Evolutionary conservation across 208 protist genomes (phyloP), one percentile per base, ranked within the genome.

Genomic region (Crithidia bombi): DNA sequence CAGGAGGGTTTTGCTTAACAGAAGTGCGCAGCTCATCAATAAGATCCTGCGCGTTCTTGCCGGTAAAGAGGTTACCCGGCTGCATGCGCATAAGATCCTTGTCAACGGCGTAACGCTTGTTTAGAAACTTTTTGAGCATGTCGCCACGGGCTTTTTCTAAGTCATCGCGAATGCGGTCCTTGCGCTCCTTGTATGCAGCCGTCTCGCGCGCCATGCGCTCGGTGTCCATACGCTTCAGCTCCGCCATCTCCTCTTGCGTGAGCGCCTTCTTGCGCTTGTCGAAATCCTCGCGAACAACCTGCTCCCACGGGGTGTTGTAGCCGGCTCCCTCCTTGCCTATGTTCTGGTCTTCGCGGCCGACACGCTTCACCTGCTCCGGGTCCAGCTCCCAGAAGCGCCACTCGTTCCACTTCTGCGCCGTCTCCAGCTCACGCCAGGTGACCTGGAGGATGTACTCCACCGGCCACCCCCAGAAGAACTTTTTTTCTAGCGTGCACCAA

Each of bases 21-120:
- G 86, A 82, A 7, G 83, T 69, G 39, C 85, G 86, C 41, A 96
- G 81, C 67, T 96, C 91, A 5, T 75, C 74, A 54, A 96, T 96
- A 51, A 96, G 85, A 66, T 96, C 92, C 10, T 96, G 89, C 12
- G 89, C 78, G 17, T 82, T 90, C 76, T 96, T 96, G 25, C 89
- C 92, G 55, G 87, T 93, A 55, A 91, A 85, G 21, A 59, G 77
- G 55, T 82, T 86, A 47, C 92, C 92, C 2, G 92, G 92, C 73
- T 96, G 92, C 92, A 96, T 96, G 61, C 92, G 87, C 86, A 90
- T 85, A n/a, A 96, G 77, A 52, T 96, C 89, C 82, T 96, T 94
- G 74, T 96, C 89, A n/a, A 96, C 92, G 15, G 88, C 86, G 67
- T 92, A 96, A 17, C 92, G 85, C 63, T 96, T 96, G 76, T 96